Percentiles rank a stretch among this genome's conserved stretches.
phyloP scores from a whole-genome alignment of 1,139 yeast species.

The Tardiomyces blankii region DNA sequence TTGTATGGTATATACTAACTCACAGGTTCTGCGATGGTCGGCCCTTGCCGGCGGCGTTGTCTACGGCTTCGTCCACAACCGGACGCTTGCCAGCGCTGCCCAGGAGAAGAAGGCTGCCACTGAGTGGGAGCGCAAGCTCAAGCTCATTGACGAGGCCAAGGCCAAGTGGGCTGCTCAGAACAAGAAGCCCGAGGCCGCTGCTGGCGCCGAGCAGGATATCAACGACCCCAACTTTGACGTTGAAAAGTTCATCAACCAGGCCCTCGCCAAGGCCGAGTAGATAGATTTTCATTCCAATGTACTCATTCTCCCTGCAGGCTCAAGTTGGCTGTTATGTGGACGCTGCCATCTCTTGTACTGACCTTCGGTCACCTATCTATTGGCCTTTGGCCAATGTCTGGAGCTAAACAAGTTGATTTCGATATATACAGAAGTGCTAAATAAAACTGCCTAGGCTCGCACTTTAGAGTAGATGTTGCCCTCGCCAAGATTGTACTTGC shows the following conservation, averaged over 20 bases:
- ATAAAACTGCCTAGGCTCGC: too few relatives aligned
- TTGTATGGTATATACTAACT: slow-evolving; percentile 2
- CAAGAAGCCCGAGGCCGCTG: slow-evolving; percentile 31
- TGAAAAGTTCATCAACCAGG: slow-evolving; percentile 33
- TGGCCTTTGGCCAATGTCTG: too few relatives aligned
- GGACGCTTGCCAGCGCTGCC: slow-evolving; percentile 51
- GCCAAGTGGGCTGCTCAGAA: slow-evolving; percentile 71
- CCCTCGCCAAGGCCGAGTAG: slow-evolving; percentile 15
- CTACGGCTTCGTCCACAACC: slow-evolving; percentile 84
- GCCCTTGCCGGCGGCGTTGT: slow-evolving; percentile 82
- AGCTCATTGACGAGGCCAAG: slow-evolving; percentile 79
- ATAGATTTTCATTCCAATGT: too few relatives aligned
- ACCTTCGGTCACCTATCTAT: too few relatives aligned
- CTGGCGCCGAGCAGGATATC: slow-evolving; percentile 47
- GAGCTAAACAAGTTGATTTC: not conserved
- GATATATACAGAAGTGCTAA: not conserved
- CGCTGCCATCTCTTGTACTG: too few relatives aligned
- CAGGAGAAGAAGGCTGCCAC: slow-evolving; percentile 44
- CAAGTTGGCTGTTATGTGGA: too few relatives aligned
- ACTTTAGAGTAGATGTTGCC: slow-evolving; percentile 48
- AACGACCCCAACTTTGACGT: slow-evolving; percentile 89
- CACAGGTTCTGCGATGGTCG: slow-evolving; percentile 81
- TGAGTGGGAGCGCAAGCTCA: slow-evolving; percentile 56
- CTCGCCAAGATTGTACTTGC: slow-evolving; percentile 54
- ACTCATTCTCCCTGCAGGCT: too few relatives aligned